Base-by-base conservation (phyloP, 169 alveolate species). In the Cryptosporidium muris region DNA sequence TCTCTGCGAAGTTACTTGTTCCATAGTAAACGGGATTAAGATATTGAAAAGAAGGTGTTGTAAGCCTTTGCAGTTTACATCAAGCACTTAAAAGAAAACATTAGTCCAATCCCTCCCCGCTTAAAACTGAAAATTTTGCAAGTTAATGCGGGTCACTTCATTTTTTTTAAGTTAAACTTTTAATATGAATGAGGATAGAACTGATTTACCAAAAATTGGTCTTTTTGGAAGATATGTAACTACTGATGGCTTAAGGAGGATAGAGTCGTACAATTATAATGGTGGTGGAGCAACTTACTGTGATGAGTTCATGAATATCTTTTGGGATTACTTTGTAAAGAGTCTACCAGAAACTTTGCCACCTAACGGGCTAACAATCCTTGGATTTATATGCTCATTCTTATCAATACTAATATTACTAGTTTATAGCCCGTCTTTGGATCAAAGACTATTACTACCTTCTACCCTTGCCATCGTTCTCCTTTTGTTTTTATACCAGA, bases 401-500 rank as follows among this genome's bases (percentile, higher is more conserved):
- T 7, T 74, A 40, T 66, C 85, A 74, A 45, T 56, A 5, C 3
- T 74, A n/a, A 7, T 74, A 43, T 43, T 54, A 7, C 16, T 62
- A 52, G 4, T 43, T 43, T 2, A 0, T 37, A 34, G 63, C 16
- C 85, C 85, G 4, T 58, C 34, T 42, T 14, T 74, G 37, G 60
- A 74, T 36, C 12, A 45, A 16, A n/a, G 25, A n/a, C 42, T 74
- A 3, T 63, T 82, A 25, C 36, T 51, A 5, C 12, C 14, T 12
- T 7, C 36, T 2, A 58, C 81, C 5, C 5, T 74, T 34, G 6
- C 47, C 0, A 85, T 74, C 9, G 63, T 60, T 3, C 37, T 85
- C 1, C 66, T 65, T 51, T 66, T 80, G 36, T 88, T 81, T 34
- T 25, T 88, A 25, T 88, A 88, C 43, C 81, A 88, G 16, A 90